Percentiles rank a stretch among this genome's conserved stretches.
Evolutionary conservation across 1,284 basidiomycete genomes (phyloP).

Genomic region (Neonothopanus nambi): DNA sequence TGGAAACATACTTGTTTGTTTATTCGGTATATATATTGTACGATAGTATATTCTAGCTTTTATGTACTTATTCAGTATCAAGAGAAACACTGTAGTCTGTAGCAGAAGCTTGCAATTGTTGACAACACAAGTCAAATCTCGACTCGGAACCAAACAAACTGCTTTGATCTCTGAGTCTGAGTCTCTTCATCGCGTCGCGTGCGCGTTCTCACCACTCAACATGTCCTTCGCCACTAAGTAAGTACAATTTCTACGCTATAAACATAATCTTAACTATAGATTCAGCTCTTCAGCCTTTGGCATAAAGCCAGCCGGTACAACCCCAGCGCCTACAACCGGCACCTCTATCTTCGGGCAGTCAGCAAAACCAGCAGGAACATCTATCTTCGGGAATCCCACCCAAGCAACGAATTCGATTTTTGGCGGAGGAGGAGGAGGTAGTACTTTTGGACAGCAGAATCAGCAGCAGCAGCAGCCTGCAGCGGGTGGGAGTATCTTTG

Average conservation of each 20-base stretch:
- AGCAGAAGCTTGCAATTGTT: too few relatives aligned
- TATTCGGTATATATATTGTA: too few relatives aligned
- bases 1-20: too few relatives aligned
- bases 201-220: not conserved
- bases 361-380: slow-evolving; percentile 26
- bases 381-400: slow-evolving; percentile 32
- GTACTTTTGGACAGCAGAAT: slow-evolving; percentile 28
- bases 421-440: slow-evolving; percentile 18
- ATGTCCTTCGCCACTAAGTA: slow-evolving; percentile 33
- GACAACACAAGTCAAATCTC: too few relatives aligned
- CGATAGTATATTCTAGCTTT: too few relatives aligned
- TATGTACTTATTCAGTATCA: too few relatives aligned
- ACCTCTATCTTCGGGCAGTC: slow-evolving; percentile 35
- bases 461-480: slow-evolving; percentile 23
- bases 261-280: not conserved
- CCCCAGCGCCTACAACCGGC: slow-evolving; percentile 21
- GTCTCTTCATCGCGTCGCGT: too few relatives aligned
- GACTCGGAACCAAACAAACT: too few relatives aligned
- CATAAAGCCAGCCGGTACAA: slow-evolving; percentile 33
- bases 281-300: slow-evolving; percentile 41
- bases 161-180: too few relatives aligned
- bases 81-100: too few relatives aligned
- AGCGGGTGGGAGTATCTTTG: slow-evolving; percentile 26
- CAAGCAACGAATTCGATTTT: slow-evolving; percentile 14
- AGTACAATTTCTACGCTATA: not conserved